These are phyloP conservation scores for Boletus subparvulus DNA, from an alignment of 768 basidiomycete genomes.

Conservation along the genomic window DNA sequence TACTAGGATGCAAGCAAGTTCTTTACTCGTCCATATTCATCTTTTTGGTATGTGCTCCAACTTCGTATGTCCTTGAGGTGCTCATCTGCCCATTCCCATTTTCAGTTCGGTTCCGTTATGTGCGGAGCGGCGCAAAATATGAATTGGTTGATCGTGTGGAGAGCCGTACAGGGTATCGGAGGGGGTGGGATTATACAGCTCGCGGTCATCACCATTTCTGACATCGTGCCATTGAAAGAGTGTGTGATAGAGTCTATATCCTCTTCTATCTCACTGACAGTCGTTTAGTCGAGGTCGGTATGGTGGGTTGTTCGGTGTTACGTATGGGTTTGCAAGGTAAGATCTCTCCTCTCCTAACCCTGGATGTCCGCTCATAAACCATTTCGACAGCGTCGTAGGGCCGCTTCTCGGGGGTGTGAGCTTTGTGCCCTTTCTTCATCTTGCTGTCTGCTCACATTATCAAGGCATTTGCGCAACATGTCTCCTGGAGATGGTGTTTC, in stretches of 20 bases:
- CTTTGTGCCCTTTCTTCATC: constrained; percentile 1
- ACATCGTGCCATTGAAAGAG: constrained; percentile 82
- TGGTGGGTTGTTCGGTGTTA: constrained; percentile 69
- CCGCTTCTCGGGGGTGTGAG: constrained; percentile 82
- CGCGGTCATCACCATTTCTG: constrained; percentile 75
- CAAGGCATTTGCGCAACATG: constrained; percentile 68
- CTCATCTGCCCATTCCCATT: background rate
- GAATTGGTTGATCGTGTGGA: constrained; percentile 71
- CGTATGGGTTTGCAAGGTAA: constrained; percentile 68
- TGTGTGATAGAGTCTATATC: constrained; percentile 33
- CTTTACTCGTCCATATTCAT: constrained; percentile 62
- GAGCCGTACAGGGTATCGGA: constrained; percentile 83
- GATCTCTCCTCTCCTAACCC: background rate
- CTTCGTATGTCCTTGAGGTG: background rate
- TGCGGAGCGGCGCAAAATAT: constrained; percentile 81
- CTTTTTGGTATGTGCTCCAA: constrained; percentile 56
- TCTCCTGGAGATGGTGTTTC: constrained; percentile 84
- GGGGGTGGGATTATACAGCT: constrained; percentile 79
- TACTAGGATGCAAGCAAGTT: constrained; percentile 63
- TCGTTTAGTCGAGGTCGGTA: constrained; percentile 69
- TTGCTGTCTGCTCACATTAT: constrained; percentile 1
- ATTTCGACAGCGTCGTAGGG: constrained; percentile 56
- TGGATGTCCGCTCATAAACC: background rate
- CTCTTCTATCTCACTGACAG: constrained; percentile 15
- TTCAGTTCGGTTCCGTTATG: constrained; percentile 71